Percentiles rank a stretch among this genome's conserved stretches.
These are phyloP conservation scores for Pseudocercospora musae DNA, from an alignment of 2,329 filamentous ascomycete genomes.

Conservation along the genomic window DNA sequence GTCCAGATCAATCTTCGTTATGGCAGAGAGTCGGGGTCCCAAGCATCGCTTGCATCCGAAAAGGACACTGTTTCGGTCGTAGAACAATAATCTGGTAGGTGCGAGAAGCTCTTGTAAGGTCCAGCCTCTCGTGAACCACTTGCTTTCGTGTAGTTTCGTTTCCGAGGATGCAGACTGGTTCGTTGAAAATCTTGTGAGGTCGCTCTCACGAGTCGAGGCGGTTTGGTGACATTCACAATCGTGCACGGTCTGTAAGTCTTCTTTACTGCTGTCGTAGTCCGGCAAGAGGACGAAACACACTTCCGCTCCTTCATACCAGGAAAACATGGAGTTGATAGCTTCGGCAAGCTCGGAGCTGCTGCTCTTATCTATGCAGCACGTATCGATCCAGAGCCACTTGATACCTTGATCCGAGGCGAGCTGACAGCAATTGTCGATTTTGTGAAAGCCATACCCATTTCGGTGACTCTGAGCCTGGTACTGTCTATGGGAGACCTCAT, in stretches of 20 bases:
- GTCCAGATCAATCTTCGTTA: not conserved
- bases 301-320: not conserved
- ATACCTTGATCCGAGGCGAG: not conserved
- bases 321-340: not conserved
- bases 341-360: not conserved
- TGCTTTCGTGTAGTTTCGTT: not conserved
- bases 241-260: not conserved
- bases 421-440: not conserved
- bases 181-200: not conserved
- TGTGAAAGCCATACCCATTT: not conserved
- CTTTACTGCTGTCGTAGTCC: not conserved
- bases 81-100: not conserved
- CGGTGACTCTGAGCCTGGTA: not conserved
- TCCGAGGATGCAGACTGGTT: not conserved
- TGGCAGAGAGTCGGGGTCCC: not conserved
- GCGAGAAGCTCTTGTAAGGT: conserved; percentile 16
- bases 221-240: not conserved
- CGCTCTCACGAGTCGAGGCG: not conserved
- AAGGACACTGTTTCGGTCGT: not conserved
- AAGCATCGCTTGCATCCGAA: not conserved
- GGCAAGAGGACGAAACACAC: not conserved
- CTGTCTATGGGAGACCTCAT: conserved; percentile 1
- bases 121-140: not conserved
- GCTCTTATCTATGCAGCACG: not conserved
- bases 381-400: not conserved